Conservation (phyloP, 805 yeast genomes). For the Cyberlindnera samutprakarnensis region DNA sequence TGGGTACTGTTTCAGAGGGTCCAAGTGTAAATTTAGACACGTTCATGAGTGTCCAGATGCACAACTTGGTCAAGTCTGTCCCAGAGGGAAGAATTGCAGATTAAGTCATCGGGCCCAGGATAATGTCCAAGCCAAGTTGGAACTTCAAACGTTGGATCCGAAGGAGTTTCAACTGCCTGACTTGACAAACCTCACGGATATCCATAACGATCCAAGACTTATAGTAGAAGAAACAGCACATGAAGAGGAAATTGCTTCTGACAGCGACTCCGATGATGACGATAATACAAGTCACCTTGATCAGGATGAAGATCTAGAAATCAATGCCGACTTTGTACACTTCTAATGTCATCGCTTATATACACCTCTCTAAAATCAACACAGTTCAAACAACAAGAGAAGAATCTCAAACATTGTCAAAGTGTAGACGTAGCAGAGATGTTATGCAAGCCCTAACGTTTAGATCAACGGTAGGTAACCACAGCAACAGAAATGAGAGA, state of each 20-base stretch:
- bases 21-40: slow-evolving; percentile 49
- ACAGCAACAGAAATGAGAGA: too few species aligned
- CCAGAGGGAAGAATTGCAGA: slow-evolving; percentile 43
- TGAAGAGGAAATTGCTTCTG: background rate
- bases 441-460: too few species aligned
- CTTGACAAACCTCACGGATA: slow-evolving; percentile 10
- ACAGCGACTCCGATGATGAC: slow-evolving; percentile 19
- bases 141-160: slow-evolving; percentile 15
- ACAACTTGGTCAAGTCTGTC: slow-evolving; percentile 53
- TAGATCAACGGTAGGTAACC: too few species aligned
- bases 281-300: slow-evolving; percentile 16
- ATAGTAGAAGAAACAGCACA: slow-evolving; percentile 17
- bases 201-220: slow-evolving; percentile 19
- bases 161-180: slow-evolving; percentile 17
- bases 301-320: slow-evolving; percentile 10
- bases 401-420: too few species aligned
- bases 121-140: slow-evolving; percentile 17
- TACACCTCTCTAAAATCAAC: too few species aligned
- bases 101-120: slow-evolving; percentile 38
- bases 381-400: too few species aligned
- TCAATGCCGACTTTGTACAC: slow-evolving; percentile 22
- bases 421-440: too few species aligned
- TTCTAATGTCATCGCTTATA: slow-evolving; percentile 8
- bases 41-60: slow-evolving; percentile 63
- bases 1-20: slow-evolving; percentile 64